Evolutionary conservation across 2,329 filamentous ascomycete genomes (phyloP).

Genomic region (Sarocladiaceae sp.): DNA sequence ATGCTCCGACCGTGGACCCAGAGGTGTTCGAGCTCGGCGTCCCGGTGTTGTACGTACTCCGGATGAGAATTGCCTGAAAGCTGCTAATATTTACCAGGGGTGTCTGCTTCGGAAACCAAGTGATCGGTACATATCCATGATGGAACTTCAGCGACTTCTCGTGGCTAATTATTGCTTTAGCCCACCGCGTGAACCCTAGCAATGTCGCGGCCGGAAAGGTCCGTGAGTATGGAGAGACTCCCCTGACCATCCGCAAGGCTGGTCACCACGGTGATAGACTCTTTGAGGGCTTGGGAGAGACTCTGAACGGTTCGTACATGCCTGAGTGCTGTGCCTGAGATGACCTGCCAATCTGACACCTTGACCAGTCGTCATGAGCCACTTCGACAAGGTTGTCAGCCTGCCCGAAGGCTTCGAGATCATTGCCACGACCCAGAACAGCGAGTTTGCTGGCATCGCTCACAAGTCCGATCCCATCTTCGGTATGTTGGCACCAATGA

Average conservation of each 20-base stretch:
- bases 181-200: conserved; percentile 46
- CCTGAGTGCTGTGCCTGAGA: neutral
- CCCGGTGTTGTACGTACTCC: conserved; percentile 19
- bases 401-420: conserved; percentile 70
- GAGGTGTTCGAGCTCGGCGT: conserved; percentile 58
- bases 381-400: conserved; percentile 77
- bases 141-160: no score
- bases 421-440: conserved; percentile 72
- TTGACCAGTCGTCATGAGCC: conserved; percentile 69
- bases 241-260: conserved; percentile 57
- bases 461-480: conserved; percentile 68
- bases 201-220: conserved; percentile 50
- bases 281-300: conserved; percentile 70
- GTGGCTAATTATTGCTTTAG: neutral
- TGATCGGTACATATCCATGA: conserved; percentile 56
- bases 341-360: neutral
- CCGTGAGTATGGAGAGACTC: conserved; percentile 68
- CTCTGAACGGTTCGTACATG: conserved; percentile 43
- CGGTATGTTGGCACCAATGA: conserved; percentile 31
- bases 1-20: conserved; percentile 61
- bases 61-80: neutral
- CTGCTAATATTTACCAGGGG: conserved; percentile 15
- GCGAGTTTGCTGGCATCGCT: conserved; percentile 75
- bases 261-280: conserved; percentile 67
- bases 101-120: conserved; percentile 56